Evolutionary conservation across 306 rosid genomes (phyloP), one percentile per base, ranked within the genome.

Genomic region (Luffa aegyptiaca): DNA sequence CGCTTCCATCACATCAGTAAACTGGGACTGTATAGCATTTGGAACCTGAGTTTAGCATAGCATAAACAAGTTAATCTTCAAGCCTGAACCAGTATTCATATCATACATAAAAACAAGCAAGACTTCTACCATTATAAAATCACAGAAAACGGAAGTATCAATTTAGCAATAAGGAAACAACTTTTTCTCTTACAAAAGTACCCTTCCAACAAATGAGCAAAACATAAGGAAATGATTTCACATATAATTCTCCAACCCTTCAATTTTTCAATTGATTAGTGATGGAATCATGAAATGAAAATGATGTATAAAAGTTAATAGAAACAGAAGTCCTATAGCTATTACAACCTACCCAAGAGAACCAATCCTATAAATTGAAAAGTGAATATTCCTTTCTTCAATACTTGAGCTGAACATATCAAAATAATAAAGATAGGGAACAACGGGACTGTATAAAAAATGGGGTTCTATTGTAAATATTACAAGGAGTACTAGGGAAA

Each of bases 1-100:
- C 78, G 90, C 91, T 85, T 88, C 97, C 78, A 81, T 75, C 82
- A 61, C 87, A 86, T 86, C 84, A 78, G 85, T 78, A 86, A 91
- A 90, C 73, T 94, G 90, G 70, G 84, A 81, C 57, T 87, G 93
- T 82, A 94, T 87, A 57, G 85, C 89, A 83, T 88, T 86, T 76
- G 98, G 98, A 85, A 94, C 90, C 98, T 94, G 86, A 80, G 85
- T 48, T 79, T 70, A 71, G 82, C 81, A 85, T 11, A 77, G 37
- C 59, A 75, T 35, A 81, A 76, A 77, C 78, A 85, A 76, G 61
- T 42, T 57, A 76, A 18, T 37, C 33, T 31, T 57, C 66, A 18
- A 55, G 14, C 46, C 1, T 18, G 18, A 76, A n/a, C 62, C 36
- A 14, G 12, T 31, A 36, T 76, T 76, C 36, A 13, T 76, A 44